Percentiles rank a stretch among this genome's conserved stretches.
Evolutionary conservation across 768 basidiomycete genomes (phyloP).

Genomic region (Pleurotus salmoneostramineus): DNA sequence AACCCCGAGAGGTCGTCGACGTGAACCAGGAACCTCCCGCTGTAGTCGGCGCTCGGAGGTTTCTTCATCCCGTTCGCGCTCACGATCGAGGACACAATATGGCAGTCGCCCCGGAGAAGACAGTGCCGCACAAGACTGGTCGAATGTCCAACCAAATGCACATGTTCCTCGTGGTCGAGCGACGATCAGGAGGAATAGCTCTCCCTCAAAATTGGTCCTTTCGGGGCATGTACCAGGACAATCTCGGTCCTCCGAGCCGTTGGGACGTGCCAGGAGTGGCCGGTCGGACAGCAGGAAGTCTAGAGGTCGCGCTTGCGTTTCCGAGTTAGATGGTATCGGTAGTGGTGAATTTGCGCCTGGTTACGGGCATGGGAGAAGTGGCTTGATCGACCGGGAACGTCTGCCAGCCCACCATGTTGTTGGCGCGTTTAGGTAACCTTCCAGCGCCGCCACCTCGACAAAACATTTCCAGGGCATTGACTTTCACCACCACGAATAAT

Average conservation of each 20-base stretch:
- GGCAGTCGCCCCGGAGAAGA: slow-evolving; percentile 13
- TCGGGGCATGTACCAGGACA: slow-evolving; percentile 26
- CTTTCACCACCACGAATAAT: slow-evolving; percentile 3
- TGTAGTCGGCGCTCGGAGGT: slow-evolving; percentile 26
- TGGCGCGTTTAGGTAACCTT: not conserved
- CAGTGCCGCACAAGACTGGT: slow-evolving; percentile 36
- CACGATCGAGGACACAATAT: slow-evolving; percentile 29
- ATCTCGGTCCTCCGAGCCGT: slow-evolving; percentile 19
- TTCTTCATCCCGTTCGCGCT: slow-evolving; percentile 35
- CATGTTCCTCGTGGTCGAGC: slow-evolving; percentile 45
- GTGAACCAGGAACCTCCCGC: slow-evolving; percentile 29
- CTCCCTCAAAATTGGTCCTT: slow-evolving; percentile 48
- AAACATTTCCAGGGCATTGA: slow-evolving; percentile 12
- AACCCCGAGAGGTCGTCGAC: slow-evolving; percentile 53
- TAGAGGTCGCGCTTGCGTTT: slow-evolving; percentile 52
- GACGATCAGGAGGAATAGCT: slow-evolving; percentile 50
- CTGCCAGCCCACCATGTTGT: slow-evolving; percentile 9
- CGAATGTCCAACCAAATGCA: slow-evolving; percentile 38
- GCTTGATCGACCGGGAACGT: slow-evolving; percentile 44
- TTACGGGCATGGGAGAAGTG: slow-evolving; percentile 62
- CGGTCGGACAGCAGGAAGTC: slow-evolving; percentile 26
- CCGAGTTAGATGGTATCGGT: slow-evolving; percentile 37
- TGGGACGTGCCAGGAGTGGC: slow-evolving; percentile 18
- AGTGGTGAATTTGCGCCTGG: slow-evolving; percentile 51
- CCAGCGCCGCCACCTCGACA: slow-evolving; percentile 16